Base-by-base conservation (phyloP, 192 early-diverging fungal genomes). In the Coemansia erecta region DNA sequence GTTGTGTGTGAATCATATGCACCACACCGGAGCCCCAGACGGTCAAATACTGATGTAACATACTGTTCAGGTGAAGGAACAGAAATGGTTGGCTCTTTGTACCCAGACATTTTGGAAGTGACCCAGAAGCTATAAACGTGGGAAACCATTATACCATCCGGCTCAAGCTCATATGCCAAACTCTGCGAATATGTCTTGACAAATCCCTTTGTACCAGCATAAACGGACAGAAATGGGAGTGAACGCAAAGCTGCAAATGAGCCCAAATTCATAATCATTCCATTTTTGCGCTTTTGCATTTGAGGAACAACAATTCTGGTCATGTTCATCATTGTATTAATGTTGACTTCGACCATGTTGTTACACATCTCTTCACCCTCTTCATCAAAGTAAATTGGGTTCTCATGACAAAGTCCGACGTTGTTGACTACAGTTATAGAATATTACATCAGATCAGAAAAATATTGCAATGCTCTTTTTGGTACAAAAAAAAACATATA, bases 181-280 rank as follows among this genome's bases (percentile, higher is more conserved):
- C 60, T 70, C 45, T 70, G 68, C 17, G 68, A 64, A 23, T 56
- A 70, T 14, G 68, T 70, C 26, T 70, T 70, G 24, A 97, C 70
- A 80, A 95, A 97, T 2, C 92, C 83, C 68, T 97, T 97, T 37
- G 89, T 87, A 35, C 86, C 92, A 53, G 91, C 91, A 78, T 97
- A 97, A 14, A 90, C 90, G 35, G 92, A 89, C 31, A 97, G 73
- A 60, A 86, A 85, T 46, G 90, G 90, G 18, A 88, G 82, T 10
- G 92, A 88, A 33, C 92, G 81, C 21, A 86, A 76, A 22, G 92
- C 92, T 60, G 91, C 83, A 63, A 94, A 90, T 37, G 92, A 94
- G 13, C 95, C 93, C 56, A 93, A 61, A 69, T 97, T 97, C 68
- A 97, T 84, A 56, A 97, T 91, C 55, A 93, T 80, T 19, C 94